Evolutionary conservation across 2,329 filamentous ascomycete species (phyloP), one percentile per base, ranked within the genome.

Genomic region (Magnaporthales sp.): DNA sequence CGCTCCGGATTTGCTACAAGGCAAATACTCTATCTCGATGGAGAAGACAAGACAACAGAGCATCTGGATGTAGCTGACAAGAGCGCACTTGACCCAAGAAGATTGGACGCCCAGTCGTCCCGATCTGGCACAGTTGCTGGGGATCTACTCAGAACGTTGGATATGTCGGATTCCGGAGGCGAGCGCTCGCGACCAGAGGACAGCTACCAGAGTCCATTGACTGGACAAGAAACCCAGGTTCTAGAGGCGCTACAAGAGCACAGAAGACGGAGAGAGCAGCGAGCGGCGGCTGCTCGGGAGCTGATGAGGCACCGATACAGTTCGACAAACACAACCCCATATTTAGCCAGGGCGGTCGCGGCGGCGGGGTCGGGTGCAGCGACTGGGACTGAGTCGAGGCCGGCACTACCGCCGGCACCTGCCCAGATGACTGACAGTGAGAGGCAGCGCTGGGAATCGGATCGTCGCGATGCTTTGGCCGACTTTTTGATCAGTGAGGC

Each of bases 1-100:
- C 84, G 91, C 31, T 85, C 81, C 70, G 86, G 88, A 26, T 88
- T 92, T 69, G 80, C 84, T 62, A 83, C 86, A 65, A 86, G 89
- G 62, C 91, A 95, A 74, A 83, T 90, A 32, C 80, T 95, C 31
- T 79, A 84, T 30, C 81, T 94, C 58, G 84, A 88, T 70, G 80
- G 81, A 15, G 81, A 86, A 65, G 82, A 32, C 58, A 84, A 29
- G 82, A 26, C 81, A 3, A 83, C 87, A 64, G 81, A 86, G 66
- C 83, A 84, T 67, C 74, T 89, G 22, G 78, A 81, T 61, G 80
- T 89, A 13, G 81, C 84, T 8, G 86, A 89, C 67, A 80, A 80
- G 29, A 81, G 78, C 66, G 81, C 81, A 0, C 83, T 86, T 67
- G 84, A 86, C 62, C 80, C 84, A 61, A 77, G 81, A 66, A 77